phyloP scores from a whole-genome alignment of 2,329 filamentous ascomycete genomes.

The Fusarium proliferatum region DNA sequence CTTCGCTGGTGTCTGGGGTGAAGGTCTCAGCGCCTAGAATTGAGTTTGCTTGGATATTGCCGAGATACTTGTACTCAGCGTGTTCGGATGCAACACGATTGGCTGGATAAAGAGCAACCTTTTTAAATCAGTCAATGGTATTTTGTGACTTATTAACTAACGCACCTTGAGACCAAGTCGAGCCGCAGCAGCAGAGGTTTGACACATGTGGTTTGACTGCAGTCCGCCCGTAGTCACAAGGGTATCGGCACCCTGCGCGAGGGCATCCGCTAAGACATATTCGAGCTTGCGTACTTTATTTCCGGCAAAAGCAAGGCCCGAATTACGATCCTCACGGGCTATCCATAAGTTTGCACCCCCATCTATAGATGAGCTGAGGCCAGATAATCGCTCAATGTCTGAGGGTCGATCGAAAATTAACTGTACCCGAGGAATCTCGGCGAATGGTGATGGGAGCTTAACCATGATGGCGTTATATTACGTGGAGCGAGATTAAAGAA shows the following conservation, averaged over 20 bases:
- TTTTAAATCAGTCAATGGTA: neutral
- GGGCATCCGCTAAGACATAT: constrained; percentile 27
- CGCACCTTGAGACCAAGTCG: constrained; percentile 22
- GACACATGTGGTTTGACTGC: constrained; percentile 34
- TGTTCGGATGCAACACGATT: constrained; percentile 5
- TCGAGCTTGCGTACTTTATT: constrained; percentile 33
- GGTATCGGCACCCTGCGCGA: constrained; percentile 21
- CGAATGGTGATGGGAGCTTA: constrained; percentile 8
- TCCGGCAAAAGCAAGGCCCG: constrained; percentile 32
- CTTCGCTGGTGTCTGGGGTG: constrained; percentile 7
- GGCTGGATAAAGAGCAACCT: constrained; percentile 27
- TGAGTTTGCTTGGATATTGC: constrained; percentile 21
- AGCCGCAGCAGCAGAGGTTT: constrained; percentile 28
- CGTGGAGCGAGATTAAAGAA: neutral
- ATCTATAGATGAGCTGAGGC: constrained; percentile 4
- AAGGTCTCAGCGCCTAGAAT: constrained; percentile 30
- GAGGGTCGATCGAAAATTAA: constrained; percentile 21
- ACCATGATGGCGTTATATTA: neutral
- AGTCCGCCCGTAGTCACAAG: constrained; percentile 27
- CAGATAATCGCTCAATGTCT: constrained; percentile 23
- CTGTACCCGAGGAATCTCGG: constrained; percentile 20
- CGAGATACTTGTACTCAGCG: constrained; percentile 19
- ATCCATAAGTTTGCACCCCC: constrained; percentile 12
- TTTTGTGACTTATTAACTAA: fast-evolving
- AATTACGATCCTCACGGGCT: constrained; percentile 26